These are phyloP conservation scores for Phytopythium chamaehyphon DNA, from an alignment of 352 stramenopile species.

Conservation along the genomic window DNA sequence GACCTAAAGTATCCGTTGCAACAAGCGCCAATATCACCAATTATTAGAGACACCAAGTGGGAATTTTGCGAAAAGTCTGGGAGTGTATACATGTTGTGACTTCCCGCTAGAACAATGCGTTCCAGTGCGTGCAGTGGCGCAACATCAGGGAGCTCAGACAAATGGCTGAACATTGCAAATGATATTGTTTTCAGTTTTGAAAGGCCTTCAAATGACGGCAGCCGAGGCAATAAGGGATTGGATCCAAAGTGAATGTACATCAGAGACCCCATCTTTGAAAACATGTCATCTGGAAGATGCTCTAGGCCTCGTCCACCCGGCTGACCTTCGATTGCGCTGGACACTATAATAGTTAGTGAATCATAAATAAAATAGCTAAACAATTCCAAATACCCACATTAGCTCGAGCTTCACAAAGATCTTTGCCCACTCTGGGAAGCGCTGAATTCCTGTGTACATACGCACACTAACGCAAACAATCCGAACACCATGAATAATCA, in stretches of 20 bases:
- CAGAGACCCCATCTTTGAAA: conserved; percentile 6
- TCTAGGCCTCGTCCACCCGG: background rate
- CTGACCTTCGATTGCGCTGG: background rate
- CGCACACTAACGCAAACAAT: background rate
- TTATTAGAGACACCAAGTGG: background rate
- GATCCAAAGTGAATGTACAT: conserved; percentile 5
- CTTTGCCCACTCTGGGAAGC: background rate
- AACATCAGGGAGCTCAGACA: background rate
- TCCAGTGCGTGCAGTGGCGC: background rate
- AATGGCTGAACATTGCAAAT: background rate
- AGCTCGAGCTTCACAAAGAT: conserved; percentile 2
- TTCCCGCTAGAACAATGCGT: background rate
- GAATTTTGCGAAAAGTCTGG: background rate
- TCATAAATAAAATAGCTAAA: too few species aligned
- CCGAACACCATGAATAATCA: background rate
- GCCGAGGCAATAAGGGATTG: background rate
- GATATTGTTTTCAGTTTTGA: conserved; percentile 6
- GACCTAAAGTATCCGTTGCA: conserved; percentile 7
- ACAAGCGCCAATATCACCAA: conserved; percentile 1
- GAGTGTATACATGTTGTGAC: conserved; percentile 1
- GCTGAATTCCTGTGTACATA: conserved; percentile 4
- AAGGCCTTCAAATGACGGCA: conserved; percentile 7
- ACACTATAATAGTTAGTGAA: too few species aligned
- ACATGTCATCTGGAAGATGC: conserved; percentile 5
- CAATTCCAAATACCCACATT: conserved; percentile 2